Evolutionary conservation across 768 basidiomycete genomes (phyloP).

Genomic region (Tricholomella constricta): DNA sequence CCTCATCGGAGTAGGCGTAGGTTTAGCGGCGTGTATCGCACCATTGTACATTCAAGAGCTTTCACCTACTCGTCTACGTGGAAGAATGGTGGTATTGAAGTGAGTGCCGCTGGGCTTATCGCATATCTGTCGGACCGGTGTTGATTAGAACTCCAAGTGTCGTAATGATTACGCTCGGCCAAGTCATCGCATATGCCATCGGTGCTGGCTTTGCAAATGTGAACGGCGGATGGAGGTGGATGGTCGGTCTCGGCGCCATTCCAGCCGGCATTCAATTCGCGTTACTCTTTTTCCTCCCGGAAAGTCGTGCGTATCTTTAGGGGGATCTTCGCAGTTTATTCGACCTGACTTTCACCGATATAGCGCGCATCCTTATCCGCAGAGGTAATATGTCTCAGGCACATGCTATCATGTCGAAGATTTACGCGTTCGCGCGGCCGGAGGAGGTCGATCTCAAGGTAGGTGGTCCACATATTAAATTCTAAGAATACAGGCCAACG

Average conservation of each 20-base stretch:
- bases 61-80: conserved; percentile 71
- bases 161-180: conserved; percentile 79
- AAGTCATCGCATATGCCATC: conserved; percentile 77
- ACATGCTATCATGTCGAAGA: conserved; percentile 55
- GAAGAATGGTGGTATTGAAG: conserved; percentile 80
- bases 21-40: conserved; percentile 75
- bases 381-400: conserved; percentile 54
- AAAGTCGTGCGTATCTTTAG: conserved; percentile 61
- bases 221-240: conserved; percentile 76
- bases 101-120: conserved; percentile 15
- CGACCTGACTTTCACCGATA: neutral
- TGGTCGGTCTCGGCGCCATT: conserved; percentile 76
- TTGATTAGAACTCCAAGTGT: conserved; percentile 38
- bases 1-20: conserved; percentile 73
- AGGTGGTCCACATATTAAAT: neutral
- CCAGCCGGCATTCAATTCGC: conserved; percentile 67
- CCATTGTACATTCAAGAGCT: conserved; percentile 86
- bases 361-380: conserved; percentile 64
- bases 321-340: too few species aligned
- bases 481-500: neutral
- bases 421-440: conserved; percentile 67
- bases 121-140: neutral
- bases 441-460: conserved; percentile 72
- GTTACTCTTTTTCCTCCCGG: conserved; percentile 68
- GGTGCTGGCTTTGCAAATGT: conserved; percentile 65